Conservation (phyloP, 2,329 filamentous ascomycete species). For the Monosporascus ibericus region DNA sequence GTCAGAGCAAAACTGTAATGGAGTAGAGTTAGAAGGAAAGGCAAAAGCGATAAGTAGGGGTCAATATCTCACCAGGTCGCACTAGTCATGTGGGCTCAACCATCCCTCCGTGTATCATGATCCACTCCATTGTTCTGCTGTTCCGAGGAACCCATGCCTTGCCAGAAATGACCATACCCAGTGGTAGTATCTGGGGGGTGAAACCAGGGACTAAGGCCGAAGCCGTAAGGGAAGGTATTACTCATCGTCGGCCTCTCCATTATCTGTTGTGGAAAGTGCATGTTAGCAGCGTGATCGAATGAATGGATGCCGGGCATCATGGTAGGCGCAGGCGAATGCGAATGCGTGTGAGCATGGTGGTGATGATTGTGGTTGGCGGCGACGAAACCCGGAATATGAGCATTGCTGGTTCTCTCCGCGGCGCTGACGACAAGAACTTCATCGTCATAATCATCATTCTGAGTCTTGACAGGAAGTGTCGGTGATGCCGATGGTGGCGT, state of each 20-base stretch:
- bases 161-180: constrained; percentile 17
- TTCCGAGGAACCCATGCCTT: constrained; percentile 3
- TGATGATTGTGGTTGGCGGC: constrained; percentile 7
- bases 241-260: constrained; percentile 1
- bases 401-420: constrained; percentile 13
- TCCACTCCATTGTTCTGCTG: background rate
- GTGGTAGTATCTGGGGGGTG: constrained; percentile 13
- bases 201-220: constrained; percentile 15
- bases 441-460: constrained; percentile 17
- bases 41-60: background rate
- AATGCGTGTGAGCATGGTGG: constrained; percentile 12
- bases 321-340: constrained; percentile 7
- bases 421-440: constrained; percentile 23
- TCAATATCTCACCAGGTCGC: background rate
- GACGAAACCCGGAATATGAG: background rate
- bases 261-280: constrained; percentile 6
- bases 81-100: background rate
- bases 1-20: too few relatives aligned
- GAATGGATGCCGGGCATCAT: constrained; percentile 15
- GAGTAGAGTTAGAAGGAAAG: background rate
- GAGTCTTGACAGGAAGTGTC: constrained; percentile 7
- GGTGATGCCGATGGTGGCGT: constrained; percentile 4
- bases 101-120: background rate
- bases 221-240: constrained; percentile 20
- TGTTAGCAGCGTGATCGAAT: constrained; percentile 24